Evolutionary conservation across 768 basidiomycete genomes (phyloP), one percentile per base, ranked within the genome.

Genomic region (Boletellus sp.): DNA sequence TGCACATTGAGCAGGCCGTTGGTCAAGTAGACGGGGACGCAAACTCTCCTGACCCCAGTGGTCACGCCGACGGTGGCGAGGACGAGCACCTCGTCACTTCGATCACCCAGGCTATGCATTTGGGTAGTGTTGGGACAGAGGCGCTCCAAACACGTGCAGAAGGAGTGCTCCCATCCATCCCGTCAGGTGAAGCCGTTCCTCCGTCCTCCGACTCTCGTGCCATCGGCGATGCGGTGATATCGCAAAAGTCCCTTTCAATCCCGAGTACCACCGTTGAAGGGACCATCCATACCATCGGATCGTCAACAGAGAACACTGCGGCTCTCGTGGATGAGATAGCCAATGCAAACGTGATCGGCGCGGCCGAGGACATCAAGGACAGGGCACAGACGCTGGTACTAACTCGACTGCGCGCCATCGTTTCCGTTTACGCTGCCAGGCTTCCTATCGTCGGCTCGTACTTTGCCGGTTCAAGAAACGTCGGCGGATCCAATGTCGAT

Each of bases 381-480:
- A 32, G 19, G 38, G 50, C 40, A 24, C 36, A 49, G 15, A 47
- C 51, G 15, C 7, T 51, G 6, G 28, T 52, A 5, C 35, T 62
- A 7, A 42, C 40, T 1, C 52, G 51, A 41, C 15, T 65, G 7
- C 56, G 46, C 23, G n/a, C 36, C 37, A 15, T 52, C 17, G 13
- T 59, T 40, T 41, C 52, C 38, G 38, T 26, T 34, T 61, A 55
- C 34, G 44, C 38, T 22, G 42, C 54, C 47, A 64, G 39, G 40
- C 36, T 64, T 41, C 64, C 63, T 1, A 26, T 66, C 3, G 54
- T 63, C 16, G 63, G 61, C 41, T 26, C 49, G n/a, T 63, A 61
- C 47, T 57, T 61, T 41, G 28, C 45, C 12, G 28, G 39, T 37
- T 42, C 44, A 15, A 51, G 42, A 37, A 51, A 40, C n/a, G 49